Conservation (phyloP, 148 eudicot genomes). For the Rhododendron ferrugineum region DNA sequence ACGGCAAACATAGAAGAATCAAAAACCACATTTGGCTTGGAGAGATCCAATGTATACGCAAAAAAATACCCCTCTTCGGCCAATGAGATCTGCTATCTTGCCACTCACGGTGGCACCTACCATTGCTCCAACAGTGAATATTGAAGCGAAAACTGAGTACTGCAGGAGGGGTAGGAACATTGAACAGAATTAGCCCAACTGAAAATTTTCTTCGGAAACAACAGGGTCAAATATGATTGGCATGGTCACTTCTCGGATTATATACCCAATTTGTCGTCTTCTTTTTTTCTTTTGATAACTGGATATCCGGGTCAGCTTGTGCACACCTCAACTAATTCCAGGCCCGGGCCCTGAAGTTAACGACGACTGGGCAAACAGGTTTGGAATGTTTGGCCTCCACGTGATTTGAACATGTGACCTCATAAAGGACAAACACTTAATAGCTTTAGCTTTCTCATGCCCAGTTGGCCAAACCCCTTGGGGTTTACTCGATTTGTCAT, state of each 20-base stretch:
- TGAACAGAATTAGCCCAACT: not conserved
- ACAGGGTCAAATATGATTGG: not conserved
- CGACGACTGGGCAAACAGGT: too few relatives aligned
- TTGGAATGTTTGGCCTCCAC: too few relatives aligned
- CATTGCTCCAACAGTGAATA: slow-evolving; percentile 47
- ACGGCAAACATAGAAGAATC: not conserved
- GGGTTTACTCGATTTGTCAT: too few relatives aligned
- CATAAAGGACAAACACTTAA: too few relatives aligned
- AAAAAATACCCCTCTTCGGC: slow-evolving; percentile 38
- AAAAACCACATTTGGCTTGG: not conserved
- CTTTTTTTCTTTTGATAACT: too few relatives aligned
- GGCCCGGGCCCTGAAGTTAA: too few relatives aligned
- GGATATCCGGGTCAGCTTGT: too few relatives aligned
- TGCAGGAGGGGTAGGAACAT: not conserved
- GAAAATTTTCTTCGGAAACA: not conserved
- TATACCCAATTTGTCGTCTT: too few relatives aligned
- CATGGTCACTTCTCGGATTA: not conserved
- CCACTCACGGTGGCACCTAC: slow-evolving; percentile 52
- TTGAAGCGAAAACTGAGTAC: slow-evolving; percentile 15
- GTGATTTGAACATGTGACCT: too few relatives aligned
- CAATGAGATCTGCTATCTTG: slow-evolving; percentile 40
- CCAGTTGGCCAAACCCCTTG: too few relatives aligned
- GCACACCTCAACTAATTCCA: too few relatives aligned
- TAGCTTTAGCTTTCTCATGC: too few relatives aligned
- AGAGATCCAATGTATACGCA: slow-evolving; percentile 5